Base-by-base conservation (phyloP, 2,329 filamentous ascomycete genomes). In the Zalaria sp. region DNA sequence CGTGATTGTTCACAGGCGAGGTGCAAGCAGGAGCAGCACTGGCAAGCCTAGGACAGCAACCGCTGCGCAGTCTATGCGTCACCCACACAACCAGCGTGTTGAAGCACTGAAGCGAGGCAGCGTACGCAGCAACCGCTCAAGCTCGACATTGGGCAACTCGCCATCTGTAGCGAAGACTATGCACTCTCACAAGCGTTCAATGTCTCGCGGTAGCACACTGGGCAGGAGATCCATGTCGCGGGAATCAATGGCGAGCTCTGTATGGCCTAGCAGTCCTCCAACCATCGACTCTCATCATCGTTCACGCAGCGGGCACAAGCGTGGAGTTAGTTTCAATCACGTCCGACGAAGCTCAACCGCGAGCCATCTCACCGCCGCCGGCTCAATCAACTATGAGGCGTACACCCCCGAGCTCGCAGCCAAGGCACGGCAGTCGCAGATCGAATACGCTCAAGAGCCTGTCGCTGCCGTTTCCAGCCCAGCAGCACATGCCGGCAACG, bases 291-390 rank as follows among this genome's bases (percentile, higher is more conserved):
- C 43, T 6, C 7, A 7, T 32, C 7, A 7, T 32, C 29, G 29
- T 7, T n/a, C 29, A 7, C 7, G 29, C 7, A 32, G 29, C 29
- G 29, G 29, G n/a, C 60, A 77, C 52, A 78, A 71, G 55, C 70
- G 77, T 37, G 73, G 72, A 47, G 74, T 83, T 25, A 79, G 71
- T 54, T 83, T 83, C 56, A 66, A 64, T 4, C 75, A 80, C 49
- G 52, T 71, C 18, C 67, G 71, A 27, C 59, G 61, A 37, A 58
- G 61, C 27, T 69, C 67, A 4, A 61, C 58, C 28, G 55, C 57
- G 4, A 68, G 61, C 42, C 56, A 56, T 39, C 53, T 62, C 38
- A 63, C 58, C n/a, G 47, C 46, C 43, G 54, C 49, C n/a, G 31
- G 35, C 28, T 25, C n/a, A 6, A n/a, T 49, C 25, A 41, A 49